Base-by-base conservation (phyloP, 163 green algal species). In the Botryococcus braunii region DNA sequence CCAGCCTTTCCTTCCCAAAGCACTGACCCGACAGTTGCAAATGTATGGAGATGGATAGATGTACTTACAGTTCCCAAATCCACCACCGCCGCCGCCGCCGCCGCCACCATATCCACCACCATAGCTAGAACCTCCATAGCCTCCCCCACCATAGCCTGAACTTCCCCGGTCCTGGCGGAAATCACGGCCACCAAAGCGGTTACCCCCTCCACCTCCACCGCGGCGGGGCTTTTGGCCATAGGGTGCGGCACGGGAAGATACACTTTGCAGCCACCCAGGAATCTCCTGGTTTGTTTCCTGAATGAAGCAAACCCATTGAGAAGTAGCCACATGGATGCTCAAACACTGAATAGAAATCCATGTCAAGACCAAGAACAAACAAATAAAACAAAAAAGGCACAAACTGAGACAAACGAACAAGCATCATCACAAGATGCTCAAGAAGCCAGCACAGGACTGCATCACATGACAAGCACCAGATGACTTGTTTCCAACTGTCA, bases 111-210 rank as follows among this genome's bases (percentile, higher is more conserved):
- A 47, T 31, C 62, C 61, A 62, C 68, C 64, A 62, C 72, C 69
- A 36, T 47, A 48, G 5, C 56, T 43, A 32, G 8, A 56, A 3
- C 60, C 69, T 1, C 68, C 64, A 50, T 59, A 55, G 41, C 68
- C 70, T n/a, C 76, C 73, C 43, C 62, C 49, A 62, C 73, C 69
- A 37, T 75, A 69, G 46, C 65, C 64, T 31, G 67, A 64, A 35
- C 48, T 69, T 35, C 72, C 69, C 60, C 74, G 77, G 66, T 95
- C 90, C 70, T 89, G 89, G 63, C 92, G 85, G 83, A 90, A 95
- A 71, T 98, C 92, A 50, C 87, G 83, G 31, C 91, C 92, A 34
- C 92, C 92, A 69, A 98, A 98, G 69, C 85, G 82, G 66, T 74
- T 79, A 58, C 87, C 83, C 29, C 85, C 82, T 55, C 87, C 70